These are phyloP conservation scores for Aspergillus melleus DNA, from an alignment of 2,329 filamentous ascomycete species.

Conservation along the genomic window DNA sequence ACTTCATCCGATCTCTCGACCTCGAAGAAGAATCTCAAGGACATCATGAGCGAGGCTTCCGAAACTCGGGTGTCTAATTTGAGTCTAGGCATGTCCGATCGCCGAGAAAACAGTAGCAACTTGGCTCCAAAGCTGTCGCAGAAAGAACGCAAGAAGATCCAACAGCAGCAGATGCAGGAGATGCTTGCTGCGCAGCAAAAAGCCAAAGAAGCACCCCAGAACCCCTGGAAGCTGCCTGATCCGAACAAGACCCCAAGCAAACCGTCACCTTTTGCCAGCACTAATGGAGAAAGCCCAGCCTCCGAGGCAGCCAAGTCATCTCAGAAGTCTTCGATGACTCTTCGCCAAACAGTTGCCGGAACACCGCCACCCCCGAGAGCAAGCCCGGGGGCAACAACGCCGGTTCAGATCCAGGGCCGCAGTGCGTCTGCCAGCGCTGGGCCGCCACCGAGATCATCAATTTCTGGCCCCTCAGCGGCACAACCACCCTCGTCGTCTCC, in stretches of 20 bases:
- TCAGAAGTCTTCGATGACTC: conserved; percentile 55
- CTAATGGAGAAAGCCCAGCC: conserved; percentile 19
- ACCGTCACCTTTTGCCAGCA: conserved; percentile 39
- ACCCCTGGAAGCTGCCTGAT: conserved; percentile 64
- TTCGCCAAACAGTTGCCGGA: conserved; percentile 61
- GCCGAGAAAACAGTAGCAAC: conserved; percentile 42
- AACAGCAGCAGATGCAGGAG: conserved; percentile 63
- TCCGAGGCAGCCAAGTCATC: conserved; percentile 26
- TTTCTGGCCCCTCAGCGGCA: conserved; percentile 41
- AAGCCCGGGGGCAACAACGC: conserved; percentile 24
- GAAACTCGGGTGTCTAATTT: conserved; percentile 53
- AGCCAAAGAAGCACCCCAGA: conserved; percentile 36
- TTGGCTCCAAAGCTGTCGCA: conserved; percentile 72
- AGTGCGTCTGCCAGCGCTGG: conserved; percentile 20
- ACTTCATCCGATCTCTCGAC: conserved; percentile 54
- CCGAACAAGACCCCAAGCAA: conserved; percentile 16
- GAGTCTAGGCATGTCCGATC: conserved; percentile 52
- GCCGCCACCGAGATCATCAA: conserved; percentile 16
- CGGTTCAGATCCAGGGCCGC: conserved; percentile 51
- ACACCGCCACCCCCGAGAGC: conserved; percentile 31
- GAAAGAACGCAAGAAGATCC: conserved; percentile 83
- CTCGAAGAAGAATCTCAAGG: conserved; percentile 69
- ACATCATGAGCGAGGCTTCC: conserved; percentile 70
- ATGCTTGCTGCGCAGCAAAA: conserved; percentile 34
- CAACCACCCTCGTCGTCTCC: conserved; percentile 28